Conservation (phyloP, 2,329 filamentous ascomycete species). For the Venturiaceae sp. region DNA sequence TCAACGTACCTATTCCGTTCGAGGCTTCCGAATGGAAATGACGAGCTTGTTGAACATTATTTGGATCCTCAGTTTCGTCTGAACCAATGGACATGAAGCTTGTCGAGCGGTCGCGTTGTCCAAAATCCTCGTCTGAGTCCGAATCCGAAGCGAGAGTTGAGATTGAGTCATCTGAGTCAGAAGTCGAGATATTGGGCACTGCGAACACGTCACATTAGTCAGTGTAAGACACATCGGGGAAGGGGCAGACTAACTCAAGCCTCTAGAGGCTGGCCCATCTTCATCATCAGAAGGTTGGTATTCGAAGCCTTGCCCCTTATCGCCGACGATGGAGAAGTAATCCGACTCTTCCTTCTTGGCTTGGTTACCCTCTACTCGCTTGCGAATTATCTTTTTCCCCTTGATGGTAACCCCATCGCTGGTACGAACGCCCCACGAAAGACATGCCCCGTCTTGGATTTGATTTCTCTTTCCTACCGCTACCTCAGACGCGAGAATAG, state of each 20-base stretch:
- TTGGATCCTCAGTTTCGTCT: constrained; percentile 42
- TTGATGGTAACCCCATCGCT: constrained; percentile 46
- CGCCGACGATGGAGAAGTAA: constrained; percentile 46
- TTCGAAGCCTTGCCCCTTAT: constrained; percentile 50
- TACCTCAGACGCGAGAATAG: constrained; percentile 67
- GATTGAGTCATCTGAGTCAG: constrained; percentile 45
- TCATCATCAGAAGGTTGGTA: constrained; percentile 46
- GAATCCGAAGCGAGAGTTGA: constrained; percentile 48
- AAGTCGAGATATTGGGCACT: constrained; percentile 41
- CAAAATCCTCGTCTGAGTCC: constrained; percentile 31
- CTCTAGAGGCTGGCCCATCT: constrained; percentile 24
- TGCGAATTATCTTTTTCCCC: constrained; percentile 31
- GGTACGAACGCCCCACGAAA: constrained; percentile 71
- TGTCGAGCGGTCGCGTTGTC: constrained; percentile 45
- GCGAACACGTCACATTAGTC: background rate
- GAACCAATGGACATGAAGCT: constrained; percentile 68
- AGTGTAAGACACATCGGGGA: background rate
- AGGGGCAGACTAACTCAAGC: background rate
- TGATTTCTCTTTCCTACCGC: constrained; percentile 61
- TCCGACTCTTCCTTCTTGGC: constrained; percentile 31
- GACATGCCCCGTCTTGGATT: constrained; percentile 61
- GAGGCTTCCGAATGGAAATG: constrained; percentile 85
- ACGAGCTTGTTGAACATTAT: constrained; percentile 19
- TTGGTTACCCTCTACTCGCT: constrained; percentile 34
- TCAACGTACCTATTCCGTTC: too few species aligned